phyloP scores from a whole-genome alignment of 257 asterid genomes.

The Eustoma russellianum region DNA sequence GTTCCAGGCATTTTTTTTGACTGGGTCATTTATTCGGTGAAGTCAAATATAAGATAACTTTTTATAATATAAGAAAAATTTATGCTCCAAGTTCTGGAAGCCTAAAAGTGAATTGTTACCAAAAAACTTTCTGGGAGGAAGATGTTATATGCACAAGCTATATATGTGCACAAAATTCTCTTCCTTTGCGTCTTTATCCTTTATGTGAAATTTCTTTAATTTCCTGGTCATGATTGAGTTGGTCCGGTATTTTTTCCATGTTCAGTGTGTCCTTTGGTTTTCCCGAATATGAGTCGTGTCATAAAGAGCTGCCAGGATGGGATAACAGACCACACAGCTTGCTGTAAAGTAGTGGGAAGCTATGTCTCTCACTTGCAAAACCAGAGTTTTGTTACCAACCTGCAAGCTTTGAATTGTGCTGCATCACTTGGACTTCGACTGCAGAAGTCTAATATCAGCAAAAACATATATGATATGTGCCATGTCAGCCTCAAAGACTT shows the following conservation, averaged over 20 bases:
- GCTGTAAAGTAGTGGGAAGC: constrained; percentile 65
- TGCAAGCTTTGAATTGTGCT: constrained; percentile 96
- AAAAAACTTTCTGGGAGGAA: too few relatives aligned
- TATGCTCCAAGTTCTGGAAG: too few relatives aligned
- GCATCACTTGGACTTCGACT: constrained; percentile 70
- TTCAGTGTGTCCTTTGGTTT: constrained; percentile 84
- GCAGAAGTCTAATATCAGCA: constrained; percentile 61
- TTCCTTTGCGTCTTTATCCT: neutral
- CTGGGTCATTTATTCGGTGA: too few relatives aligned
- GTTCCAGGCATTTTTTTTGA: too few relatives aligned
- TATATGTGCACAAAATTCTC: too few relatives aligned
- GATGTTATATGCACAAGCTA: too few relatives aligned
- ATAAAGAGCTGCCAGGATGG: constrained; percentile 50
- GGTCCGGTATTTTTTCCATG: constrained; percentile 7
- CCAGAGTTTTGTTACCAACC: constrained; percentile 91
- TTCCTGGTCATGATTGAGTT: constrained; percentile 1
- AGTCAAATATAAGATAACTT: too few relatives aligned
- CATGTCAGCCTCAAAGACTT: constrained; percentile 88
- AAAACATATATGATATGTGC: constrained; percentile 64
- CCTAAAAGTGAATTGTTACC: too few relatives aligned
- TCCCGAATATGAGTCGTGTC: constrained; percentile 61
- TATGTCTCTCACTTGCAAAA: constrained; percentile 83
- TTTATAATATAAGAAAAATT: too few relatives aligned
- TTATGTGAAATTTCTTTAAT: neutral
- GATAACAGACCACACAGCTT: constrained; percentile 41